A percentile compares a stretch with the other conserved stretches of the same genome.
Conservation (phyloP, 352 stramenopile genomes). For the Pythium guiyangense region DNA sequence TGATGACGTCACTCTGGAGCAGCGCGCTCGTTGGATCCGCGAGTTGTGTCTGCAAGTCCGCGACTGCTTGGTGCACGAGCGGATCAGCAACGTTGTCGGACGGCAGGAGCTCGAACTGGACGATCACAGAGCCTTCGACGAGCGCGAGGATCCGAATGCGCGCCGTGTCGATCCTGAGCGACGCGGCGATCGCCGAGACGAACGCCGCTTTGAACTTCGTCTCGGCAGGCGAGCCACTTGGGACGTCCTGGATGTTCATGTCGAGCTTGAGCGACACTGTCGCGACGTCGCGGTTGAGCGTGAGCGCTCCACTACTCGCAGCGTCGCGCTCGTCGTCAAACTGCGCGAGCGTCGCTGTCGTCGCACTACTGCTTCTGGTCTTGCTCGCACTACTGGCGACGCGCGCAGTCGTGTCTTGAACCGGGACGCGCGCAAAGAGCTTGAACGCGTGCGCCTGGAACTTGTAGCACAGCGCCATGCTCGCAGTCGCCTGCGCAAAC, state of each 20-base stretch:
- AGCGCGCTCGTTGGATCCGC: slow-evolving; percentile 30
- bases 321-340: slow-evolving; percentile 29
- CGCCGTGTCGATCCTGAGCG: slow-evolving; percentile 40
- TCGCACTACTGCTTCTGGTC: slow-evolving; percentile 5
- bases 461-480: slow-evolving; percentile 56
- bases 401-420: slow-evolving; percentile 28
- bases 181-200: slow-evolving; percentile 21
- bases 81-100: slow-evolving; percentile 42
- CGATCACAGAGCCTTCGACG: slow-evolving; percentile 52
- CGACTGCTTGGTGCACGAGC: slow-evolving; percentile 39
- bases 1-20: slow-evolving; percentile 22
- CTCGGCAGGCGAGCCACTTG: slow-evolving; percentile 40
- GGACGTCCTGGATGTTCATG: slow-evolving; percentile 54
- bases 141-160: slow-evolving; percentile 50
- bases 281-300: slow-evolving; percentile 39
- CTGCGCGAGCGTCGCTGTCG: slow-evolving; percentile 2
- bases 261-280: slow-evolving; percentile 47
- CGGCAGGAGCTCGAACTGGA: slow-evolving; percentile 53
- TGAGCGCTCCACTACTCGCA: slow-evolving; percentile 27
- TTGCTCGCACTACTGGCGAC: not conserved
- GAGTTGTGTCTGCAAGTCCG: slow-evolving; percentile 40
- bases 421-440: slow-evolving; percentile 34
- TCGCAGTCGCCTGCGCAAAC: slow-evolving; percentile 31
- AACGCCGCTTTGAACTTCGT: slow-evolving; percentile 45
- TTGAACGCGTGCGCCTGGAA: slow-evolving; percentile 52